These are phyloP conservation scores for Nannochloris sp. DNA, from an alignment of 139 green algal genomes.

Conservation along the genomic window DNA sequence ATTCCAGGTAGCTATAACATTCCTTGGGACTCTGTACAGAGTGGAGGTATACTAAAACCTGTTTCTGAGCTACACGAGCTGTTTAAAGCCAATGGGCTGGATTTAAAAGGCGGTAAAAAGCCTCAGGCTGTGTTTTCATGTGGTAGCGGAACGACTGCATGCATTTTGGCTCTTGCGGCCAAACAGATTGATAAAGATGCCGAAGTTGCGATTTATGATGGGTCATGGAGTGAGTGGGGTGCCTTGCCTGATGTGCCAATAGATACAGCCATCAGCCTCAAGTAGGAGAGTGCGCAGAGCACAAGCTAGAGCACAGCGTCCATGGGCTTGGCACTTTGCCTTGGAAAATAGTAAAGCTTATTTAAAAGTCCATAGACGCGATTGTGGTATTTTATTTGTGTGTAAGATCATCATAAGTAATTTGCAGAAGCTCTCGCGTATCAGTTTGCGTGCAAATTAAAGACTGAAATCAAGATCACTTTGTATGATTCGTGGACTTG, in stretches of 20 bases:
- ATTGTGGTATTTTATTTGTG: no score
- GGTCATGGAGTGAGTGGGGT: conserved; percentile 93
- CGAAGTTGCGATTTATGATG: conserved; percentile 79
- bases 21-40: conserved; percentile 64
- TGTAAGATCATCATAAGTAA: no score
- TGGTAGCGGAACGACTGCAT: conserved; percentile 87
- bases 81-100: conserved; percentile 58
- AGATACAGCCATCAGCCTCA: no score
- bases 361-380: no score
- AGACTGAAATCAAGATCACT: no score
- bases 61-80: conserved; percentile 44
- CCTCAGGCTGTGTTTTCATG: conserved; percentile 61
- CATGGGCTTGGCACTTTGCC: no score
- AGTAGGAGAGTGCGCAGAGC: no score
- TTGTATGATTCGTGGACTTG: no score
- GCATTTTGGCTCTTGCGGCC: conserved; percentile 74
- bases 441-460: no score
- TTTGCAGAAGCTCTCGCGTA: no score
- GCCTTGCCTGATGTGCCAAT: conserved; percentile 28
- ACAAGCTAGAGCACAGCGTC: no score
- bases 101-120: conserved; percentile 13
- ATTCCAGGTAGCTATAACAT: conserved; percentile 79
- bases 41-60: conserved; percentile 36
- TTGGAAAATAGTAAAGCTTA: no score
- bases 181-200: conserved; percentile 27